Percentiles rank a stretch among this genome's conserved stretches.
These are phyloP conservation scores for Handroanthus guayacan DNA, from an alignment of 257 asterid genomes.

Conservation along the genomic window DNA sequence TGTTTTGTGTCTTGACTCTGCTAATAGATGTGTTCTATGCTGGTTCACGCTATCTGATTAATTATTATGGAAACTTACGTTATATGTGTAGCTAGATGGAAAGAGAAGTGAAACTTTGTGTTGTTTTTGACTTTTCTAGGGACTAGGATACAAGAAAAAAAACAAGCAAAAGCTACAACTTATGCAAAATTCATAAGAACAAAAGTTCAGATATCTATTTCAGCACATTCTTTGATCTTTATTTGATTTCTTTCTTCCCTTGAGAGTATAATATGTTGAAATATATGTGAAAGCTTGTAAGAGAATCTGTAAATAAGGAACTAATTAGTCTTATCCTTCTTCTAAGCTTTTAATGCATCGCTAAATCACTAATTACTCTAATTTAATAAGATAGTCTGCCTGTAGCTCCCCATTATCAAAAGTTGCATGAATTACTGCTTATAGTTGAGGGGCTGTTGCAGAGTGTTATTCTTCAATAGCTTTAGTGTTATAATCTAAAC, in stretches of 20 bases:
- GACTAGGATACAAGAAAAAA: background rate
- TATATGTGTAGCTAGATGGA: background rate
- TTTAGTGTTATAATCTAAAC: background rate
- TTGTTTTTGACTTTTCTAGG: slow-evolving; percentile 2
- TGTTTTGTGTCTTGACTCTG: background rate
- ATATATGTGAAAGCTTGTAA: slow-evolving; percentile 13
- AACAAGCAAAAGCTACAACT: slow-evolving; percentile 8
- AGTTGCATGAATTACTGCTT: background rate
- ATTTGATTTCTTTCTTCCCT: slow-evolving; percentile 16
- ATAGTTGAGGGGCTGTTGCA: background rate
- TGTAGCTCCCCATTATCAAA: background rate
- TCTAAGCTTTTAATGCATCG: background rate
- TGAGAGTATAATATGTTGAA: background rate
- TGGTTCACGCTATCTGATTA: slow-evolving; percentile 2
- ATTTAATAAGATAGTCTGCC: background rate
- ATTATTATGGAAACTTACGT: slow-evolving; percentile 17
- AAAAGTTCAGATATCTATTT: slow-evolving; percentile 5
- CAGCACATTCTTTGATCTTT: background rate
- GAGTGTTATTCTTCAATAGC: background rate
- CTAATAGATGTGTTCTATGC: background rate
- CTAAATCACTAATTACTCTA: background rate
- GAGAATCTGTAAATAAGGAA: slow-evolving; percentile 1
- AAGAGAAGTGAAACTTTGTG: background rate
- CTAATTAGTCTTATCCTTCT: background rate
- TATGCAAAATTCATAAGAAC: slow-evolving; percentile 8